Conservation (phyloP, 1,284 basidiomycete species). For the Pseudozyma pruni region DNA sequence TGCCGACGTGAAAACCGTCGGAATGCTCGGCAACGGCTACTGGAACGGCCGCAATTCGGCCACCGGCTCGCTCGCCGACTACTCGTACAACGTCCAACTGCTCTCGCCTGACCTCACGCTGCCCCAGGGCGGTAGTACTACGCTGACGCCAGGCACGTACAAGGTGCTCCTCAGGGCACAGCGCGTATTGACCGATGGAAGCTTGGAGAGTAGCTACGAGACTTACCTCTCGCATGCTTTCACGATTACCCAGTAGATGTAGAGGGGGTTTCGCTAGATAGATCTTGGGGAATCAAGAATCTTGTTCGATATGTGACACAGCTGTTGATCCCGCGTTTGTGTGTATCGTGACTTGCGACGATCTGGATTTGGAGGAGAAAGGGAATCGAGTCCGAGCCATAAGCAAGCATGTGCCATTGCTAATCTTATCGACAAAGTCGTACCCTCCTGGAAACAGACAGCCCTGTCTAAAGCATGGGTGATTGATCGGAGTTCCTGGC, state of each 20-base stretch:
- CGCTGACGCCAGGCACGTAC: conserved; percentile 75
- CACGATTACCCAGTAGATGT: conserved; percentile 34
- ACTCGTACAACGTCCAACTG: conserved; percentile 39
- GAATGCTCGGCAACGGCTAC: conserved; percentile 40
- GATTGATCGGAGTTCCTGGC: too few species aligned
- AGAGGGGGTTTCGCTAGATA: too few species aligned
- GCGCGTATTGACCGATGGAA: conserved; percentile 73
- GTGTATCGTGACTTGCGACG: too few species aligned
- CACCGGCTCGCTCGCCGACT: conserved; percentile 29
- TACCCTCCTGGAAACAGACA: too few species aligned
- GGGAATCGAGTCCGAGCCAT: too few species aligned
- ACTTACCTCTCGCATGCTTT: conserved; percentile 69
- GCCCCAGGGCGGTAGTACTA: conserved; percentile 35
- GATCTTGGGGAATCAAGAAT: too few species aligned
- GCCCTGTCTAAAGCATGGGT: too few species aligned
- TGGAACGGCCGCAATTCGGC: conserved; percentile 41
- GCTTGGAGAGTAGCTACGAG: conserved; percentile 74
- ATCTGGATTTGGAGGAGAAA: too few species aligned
- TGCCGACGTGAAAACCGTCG: conserved; percentile 34
- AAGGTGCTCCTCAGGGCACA: conserved; percentile 74
- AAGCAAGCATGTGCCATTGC: too few species aligned
- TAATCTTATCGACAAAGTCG: too few species aligned
- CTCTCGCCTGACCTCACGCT: conserved; percentile 26
- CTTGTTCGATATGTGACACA: too few species aligned
- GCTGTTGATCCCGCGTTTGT: too few species aligned